These are phyloP conservation scores for Acanthamoeba triangularis DNA, from an alignment of 208 protist species.

Conservation along the genomic window DNA sequence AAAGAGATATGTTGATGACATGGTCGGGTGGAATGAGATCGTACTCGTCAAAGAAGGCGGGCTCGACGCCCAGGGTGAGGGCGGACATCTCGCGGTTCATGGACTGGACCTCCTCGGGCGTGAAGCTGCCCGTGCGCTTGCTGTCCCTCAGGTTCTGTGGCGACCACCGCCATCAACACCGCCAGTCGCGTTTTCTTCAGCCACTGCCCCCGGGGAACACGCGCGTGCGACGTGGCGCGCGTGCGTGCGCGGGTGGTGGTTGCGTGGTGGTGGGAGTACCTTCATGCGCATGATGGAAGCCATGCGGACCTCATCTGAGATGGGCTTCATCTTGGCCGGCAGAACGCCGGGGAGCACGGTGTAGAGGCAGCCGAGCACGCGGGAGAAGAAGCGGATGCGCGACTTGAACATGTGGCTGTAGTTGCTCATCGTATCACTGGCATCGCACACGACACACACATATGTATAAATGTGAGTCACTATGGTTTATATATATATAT, in stretches of 20 bases:
- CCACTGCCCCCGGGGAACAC: no score
- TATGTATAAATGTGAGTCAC: background rate
- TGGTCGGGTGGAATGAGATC: background rate
- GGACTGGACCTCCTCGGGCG: slow-evolving; percentile 39
- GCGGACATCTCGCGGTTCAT: slow-evolving; percentile 74
- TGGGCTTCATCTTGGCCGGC: slow-evolving; percentile 41
- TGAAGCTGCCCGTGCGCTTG: slow-evolving; percentile 60
- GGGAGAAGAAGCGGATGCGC: slow-evolving; percentile 51
- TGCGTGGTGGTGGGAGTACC: background rate
- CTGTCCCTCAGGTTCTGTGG: slow-evolving; percentile 59
- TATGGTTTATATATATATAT: background rate
- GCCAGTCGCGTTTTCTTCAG: no score
- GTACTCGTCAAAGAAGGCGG: slow-evolving; percentile 68
- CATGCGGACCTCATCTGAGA: slow-evolving; percentile 31
- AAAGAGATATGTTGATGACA: no score
- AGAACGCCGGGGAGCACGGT: slow-evolving; percentile 45
- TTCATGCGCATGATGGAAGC: slow-evolving; percentile 67
- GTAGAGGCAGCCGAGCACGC: slow-evolving; percentile 25
- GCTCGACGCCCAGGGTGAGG: slow-evolving; percentile 61
- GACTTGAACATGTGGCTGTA: slow-evolving; percentile 72
- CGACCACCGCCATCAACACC: background rate
- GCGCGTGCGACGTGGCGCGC: no score
- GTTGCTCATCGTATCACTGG: slow-evolving; percentile 60
- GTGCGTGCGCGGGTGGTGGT: background rate
- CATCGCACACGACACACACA: background rate